Percentiles rank a stretch among this genome's conserved stretches.
These are phyloP conservation scores for Iris pallida DNA, from an alignment of 116 monocot species.

Conservation along the genomic window DNA sequence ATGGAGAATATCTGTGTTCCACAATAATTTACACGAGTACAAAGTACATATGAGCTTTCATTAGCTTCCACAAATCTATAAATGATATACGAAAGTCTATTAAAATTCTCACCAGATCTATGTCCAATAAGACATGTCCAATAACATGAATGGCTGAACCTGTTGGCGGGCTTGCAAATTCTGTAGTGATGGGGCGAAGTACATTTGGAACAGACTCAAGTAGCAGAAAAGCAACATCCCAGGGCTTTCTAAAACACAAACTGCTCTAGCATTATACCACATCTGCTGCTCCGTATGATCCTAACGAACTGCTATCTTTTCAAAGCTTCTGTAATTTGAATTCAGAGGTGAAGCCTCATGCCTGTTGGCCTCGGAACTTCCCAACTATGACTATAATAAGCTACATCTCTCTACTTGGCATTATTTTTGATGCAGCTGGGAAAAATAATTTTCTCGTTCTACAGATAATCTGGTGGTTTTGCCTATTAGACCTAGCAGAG, in stretches of 20 bases:
- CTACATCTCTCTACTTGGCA: neutral
- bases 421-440: constrained; percentile 11
- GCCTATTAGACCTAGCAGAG: constrained; percentile 24
- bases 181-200: constrained; percentile 43
- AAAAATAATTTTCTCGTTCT: constrained; percentile 4
- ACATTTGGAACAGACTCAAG: constrained; percentile 48
- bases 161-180: constrained; percentile 40
- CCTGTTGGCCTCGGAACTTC: constrained; percentile 12
- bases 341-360: constrained; percentile 21
- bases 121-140: constrained; percentile 88
- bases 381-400: constrained; percentile 7
- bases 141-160: constrained; percentile 67
- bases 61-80: neutral
- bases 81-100: neutral
- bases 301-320: constrained; percentile 52
- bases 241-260: constrained; percentile 80
- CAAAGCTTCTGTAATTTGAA: constrained; percentile 30
- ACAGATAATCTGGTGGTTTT: constrained; percentile 12
- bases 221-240: constrained; percentile 87
- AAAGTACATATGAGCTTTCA: neutral
- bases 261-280: constrained; percentile 69
- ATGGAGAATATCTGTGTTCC: constrained; percentile 50
- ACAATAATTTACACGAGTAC: neutral
- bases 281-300: constrained; percentile 38
- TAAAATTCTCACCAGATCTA: constrained; percentile 48